Conservation (phyloP, 495 filamentous ascomycete genomes). For the Coniosporium apollinis region DNA sequence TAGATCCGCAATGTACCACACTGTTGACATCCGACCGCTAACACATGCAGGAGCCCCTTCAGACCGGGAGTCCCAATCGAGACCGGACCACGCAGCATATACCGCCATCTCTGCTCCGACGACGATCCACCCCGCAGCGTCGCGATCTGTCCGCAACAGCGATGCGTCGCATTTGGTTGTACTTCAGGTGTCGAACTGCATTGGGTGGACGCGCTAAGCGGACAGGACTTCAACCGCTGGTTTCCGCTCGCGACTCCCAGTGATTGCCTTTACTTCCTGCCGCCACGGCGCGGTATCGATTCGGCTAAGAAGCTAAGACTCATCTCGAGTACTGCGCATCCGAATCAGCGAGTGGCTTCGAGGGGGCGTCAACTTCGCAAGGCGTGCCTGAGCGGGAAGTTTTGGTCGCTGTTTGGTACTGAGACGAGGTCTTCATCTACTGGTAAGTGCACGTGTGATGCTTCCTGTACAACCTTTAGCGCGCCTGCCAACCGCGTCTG, state of each 20-base stretch:
- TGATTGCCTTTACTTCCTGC: slow-evolving; percentile 51
- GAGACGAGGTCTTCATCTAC: too few species aligned
- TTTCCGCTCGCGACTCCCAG: slow-evolving; percentile 51
- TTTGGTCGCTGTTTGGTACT: too few species aligned
- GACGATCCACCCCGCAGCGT: slow-evolving; percentile 51
- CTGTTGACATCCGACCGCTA: too few species aligned
- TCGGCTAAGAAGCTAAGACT: slow-evolving; percentile 41
- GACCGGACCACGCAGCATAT: slow-evolving; percentile 22
- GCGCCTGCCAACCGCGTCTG: too few species aligned
- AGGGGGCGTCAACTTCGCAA: too few species aligned
- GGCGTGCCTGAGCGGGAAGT: too few species aligned
- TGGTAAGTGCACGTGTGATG: too few species aligned
- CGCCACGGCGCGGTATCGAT: slow-evolving; percentile 36
- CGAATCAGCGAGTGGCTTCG: background rate
- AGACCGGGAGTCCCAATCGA: too few species aligned
- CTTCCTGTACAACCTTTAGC: too few species aligned
- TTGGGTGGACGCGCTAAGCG: slow-evolving; percentile 48
- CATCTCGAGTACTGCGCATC: slow-evolving; percentile 46
- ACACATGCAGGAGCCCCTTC: too few species aligned
- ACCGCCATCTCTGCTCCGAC: slow-evolving; percentile 43
- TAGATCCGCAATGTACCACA: too few species aligned
- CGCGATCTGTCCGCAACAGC: slow-evolving; percentile 49
- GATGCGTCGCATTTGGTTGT: slow-evolving; percentile 57
- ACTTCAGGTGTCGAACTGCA: slow-evolving; percentile 51
- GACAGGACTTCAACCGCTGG: slow-evolving; percentile 41